Conservation (phyloP, 176 grass and related monocot species). For the Aegilops bicornis region DNA sequence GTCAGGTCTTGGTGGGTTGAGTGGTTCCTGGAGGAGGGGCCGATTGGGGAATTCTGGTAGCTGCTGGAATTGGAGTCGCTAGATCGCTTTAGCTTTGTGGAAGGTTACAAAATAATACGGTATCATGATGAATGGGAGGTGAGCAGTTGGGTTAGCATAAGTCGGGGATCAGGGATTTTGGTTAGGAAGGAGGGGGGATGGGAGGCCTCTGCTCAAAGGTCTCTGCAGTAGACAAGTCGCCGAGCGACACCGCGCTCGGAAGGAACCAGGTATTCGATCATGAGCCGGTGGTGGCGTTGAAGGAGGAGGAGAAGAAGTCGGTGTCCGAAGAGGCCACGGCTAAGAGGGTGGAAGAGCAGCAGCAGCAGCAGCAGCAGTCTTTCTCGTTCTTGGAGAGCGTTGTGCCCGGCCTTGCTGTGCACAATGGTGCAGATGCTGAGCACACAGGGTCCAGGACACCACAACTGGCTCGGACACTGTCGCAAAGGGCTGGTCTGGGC, state of each 20-base stretch:
- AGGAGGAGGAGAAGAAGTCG: constrained; percentile 17
- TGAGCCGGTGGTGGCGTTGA: constrained; percentile 10
- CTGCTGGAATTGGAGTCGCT: constrained; percentile 1
- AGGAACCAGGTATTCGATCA: constrained; percentile 42
- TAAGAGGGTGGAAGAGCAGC: constrained; percentile 55
- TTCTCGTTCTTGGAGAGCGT: constrained; percentile 42
- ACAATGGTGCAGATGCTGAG: neutral
- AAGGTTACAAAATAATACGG: neutral
- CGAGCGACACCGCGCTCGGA: constrained; percentile 66
- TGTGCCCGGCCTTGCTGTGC: constrained; percentile 36
- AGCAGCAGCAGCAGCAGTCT: constrained; percentile 51
- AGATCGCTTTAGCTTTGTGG: neutral
- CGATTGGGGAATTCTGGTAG: constrained; percentile 8
- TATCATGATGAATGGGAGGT: neutral
- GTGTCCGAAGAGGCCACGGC: constrained; percentile 30
- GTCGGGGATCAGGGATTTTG: neutral
- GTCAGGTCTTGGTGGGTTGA: neutral
- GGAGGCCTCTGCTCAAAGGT: constrained; percentile 85
- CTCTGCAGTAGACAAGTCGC: constrained; percentile 88
- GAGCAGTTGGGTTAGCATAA: constrained; percentile 25
- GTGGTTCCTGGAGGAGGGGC: neutral
- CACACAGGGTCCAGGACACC: constrained; percentile 33
- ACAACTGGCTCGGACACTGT: constrained; percentile 53
- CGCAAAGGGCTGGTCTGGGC: constrained; percentile 59
- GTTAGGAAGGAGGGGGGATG: constrained; percentile 34